Base-by-base conservation (phyloP, 208 protist genomes). In the Crithidia sp. region DNA sequence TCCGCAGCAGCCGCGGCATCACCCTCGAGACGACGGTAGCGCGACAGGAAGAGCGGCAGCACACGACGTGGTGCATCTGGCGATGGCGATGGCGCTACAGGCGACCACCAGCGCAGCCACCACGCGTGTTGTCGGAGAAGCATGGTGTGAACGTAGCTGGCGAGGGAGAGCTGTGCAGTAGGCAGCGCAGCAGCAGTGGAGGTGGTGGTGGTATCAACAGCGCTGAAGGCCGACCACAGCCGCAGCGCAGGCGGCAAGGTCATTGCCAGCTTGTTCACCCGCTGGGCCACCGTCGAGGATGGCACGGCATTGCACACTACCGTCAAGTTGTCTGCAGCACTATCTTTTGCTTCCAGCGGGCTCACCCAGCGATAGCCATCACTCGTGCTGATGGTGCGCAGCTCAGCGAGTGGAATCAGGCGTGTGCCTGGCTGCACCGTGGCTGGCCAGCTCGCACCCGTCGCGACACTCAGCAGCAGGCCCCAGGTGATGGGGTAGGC, bases 401-500 rank as follows among this genome's bases (percentile, higher is more conserved):
- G 45, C 16, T 77, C 65, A 0, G 52, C 17, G 5, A 82, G 63
- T 39, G 82, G 82, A 53, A 82, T 79, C 39, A 50, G 45, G 10
- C 85, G 78, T 7, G 82, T 90, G 39, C 77, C 71, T 0, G 82
- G 82, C 37, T 83, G 39, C 65, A 90, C 58, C 16, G 66, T 74
- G 13, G 74, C 85, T 0, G 85, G 85, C 85, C 85, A 90, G 68
- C 79, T 77, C 41, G 64, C 55, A 41, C 64, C 71, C 13, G 71
- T 76, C n/a, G 71, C 50, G n/a, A 76, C 71, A 14, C 71, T 76
- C 39, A 92, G 56, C 40, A 92, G 76, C 40, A 89, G 55, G 6
- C 87, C 87, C 63, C 67, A 82, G 28, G 70, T 79, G 17, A 83
- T 79, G 8, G 82, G 53, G 75, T 75, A 82, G n/a, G 82, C 77